Evolutionary conservation across 2,329 filamentous ascomycete genomes (phyloP).

Genomic region (Cercospora sp.): DNA sequence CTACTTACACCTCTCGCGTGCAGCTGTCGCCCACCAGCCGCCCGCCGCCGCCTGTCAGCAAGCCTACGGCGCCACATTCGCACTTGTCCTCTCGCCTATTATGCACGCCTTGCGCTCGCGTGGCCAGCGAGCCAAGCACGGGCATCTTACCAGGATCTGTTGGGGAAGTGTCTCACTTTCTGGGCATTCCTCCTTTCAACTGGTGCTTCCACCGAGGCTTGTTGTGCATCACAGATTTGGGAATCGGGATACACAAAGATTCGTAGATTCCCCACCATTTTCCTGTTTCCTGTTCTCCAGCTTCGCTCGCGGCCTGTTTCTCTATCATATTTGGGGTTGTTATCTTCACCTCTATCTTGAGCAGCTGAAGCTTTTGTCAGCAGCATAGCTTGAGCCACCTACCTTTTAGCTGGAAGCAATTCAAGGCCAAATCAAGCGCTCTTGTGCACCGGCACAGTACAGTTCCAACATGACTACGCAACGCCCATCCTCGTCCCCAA

Average conservation of each 20-base stretch:
- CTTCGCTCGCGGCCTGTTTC: neutral
- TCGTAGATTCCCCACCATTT: neutral
- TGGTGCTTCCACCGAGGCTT: constrained; percentile 1
- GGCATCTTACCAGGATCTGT: neutral
- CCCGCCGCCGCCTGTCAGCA: neutral
- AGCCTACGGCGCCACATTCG: neutral
- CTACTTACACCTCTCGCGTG: neutral
- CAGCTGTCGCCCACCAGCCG: neutral
- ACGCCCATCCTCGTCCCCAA: neutral
- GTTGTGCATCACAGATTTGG: neutral
- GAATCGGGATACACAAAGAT: neutral
- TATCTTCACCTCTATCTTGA: neutral
- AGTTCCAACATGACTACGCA: neutral
- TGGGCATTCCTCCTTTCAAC: neutral
- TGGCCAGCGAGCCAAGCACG: constrained; percentile 1
- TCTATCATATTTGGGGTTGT: neutral
- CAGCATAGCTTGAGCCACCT: neutral
- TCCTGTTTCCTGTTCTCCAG: neutral
- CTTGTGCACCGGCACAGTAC: neutral
- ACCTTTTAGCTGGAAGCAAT: neutral
- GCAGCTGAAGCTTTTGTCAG: neutral
- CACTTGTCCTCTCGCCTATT: neutral
- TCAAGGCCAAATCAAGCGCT: neutral
- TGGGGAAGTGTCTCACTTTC: neutral
- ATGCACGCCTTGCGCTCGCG: neutral